phyloP scores from a whole-genome alignment of 306 rosid genomes.

The Cucurbita ficifolia region DNA sequence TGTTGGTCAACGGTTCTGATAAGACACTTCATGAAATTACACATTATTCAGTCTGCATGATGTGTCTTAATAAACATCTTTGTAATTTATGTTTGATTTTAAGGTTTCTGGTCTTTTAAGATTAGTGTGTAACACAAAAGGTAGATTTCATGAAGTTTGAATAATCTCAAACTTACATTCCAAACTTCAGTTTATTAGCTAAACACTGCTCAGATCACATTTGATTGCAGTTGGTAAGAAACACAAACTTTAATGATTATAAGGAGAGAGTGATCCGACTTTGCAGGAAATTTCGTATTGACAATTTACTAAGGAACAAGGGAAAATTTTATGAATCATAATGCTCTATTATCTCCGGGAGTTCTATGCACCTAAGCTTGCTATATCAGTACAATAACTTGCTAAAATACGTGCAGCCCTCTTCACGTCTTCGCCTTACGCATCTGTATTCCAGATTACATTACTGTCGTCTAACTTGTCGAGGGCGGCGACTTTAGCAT shows the following conservation, averaged over 20 bases:
- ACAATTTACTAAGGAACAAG: slow-evolving; percentile 7
- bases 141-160: background rate
- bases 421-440: slow-evolving; percentile 17
- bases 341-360: slow-evolving; percentile 14
- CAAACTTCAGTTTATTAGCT: background rate
- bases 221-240: background rate
- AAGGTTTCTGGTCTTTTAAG: background rate
- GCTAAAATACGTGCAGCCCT: background rate
- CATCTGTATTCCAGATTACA: slow-evolving; percentile 47
- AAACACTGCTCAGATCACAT: no score
- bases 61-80: background rate
- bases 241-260: background rate
- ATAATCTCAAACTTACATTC: background rate
- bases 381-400: slow-evolving; percentile 9
- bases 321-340: slow-evolving; percentile 14
- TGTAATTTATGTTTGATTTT: background rate
- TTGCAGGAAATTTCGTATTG: background rate
- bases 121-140: background rate
- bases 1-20: background rate
- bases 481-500: slow-evolving; percentile 47
- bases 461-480: slow-evolving; percentile 39
- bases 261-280: background rate
- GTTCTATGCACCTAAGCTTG: slow-evolving; percentile 31
- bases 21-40: no score
- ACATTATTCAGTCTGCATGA: no score